Evolutionary conservation across 2,329 filamentous ascomycete species (phyloP), one percentile per base, ranked within the genome.

Genomic region (Aspergillus fischeri): DNA sequence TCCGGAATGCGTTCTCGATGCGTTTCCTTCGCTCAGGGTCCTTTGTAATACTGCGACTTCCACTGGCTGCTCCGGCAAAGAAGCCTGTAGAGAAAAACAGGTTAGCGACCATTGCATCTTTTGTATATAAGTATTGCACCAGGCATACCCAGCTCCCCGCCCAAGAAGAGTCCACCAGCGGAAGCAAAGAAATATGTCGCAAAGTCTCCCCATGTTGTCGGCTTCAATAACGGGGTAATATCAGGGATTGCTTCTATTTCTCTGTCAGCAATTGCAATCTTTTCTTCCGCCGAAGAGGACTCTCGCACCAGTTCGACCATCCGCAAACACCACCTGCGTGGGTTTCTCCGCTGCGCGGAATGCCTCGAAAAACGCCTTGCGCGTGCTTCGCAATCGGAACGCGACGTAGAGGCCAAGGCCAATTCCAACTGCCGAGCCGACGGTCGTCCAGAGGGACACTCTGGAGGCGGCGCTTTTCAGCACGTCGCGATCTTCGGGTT

Each of bases 171-270:
- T 0, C 86, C 86, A 14, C 84, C 86, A 0, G 82, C 67, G 0
- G 81, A 80, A 49, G 88, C 85, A 66, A 89, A 82, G 59, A 82
- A 81, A 65, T 86, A 88, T 0, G 86, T 83, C 3, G 83, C 81
- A 28, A 85, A 67, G 60, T 89, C 86, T 14, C 85, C 85, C 51
- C 82, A 66, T 0, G 76, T 76, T 1, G 81, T 83, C 0, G 86
- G 86, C 48, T 81, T 78, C 44, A 89, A 62, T 41, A 84, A 65
- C 0, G 79, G 78, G 0, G 82, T 83, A 38, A 89, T 73, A 63
- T 89, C 85, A 0, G 87, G 86, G 1, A 89, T 74, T 0, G 80
- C 66, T 65, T 87, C 85, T 85, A 64, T 47, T 41, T 44, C 5
- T 4, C n/a, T n/a, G 2, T 17, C 3, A 49, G n/a, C 10, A 5